These are phyloP conservation scores for Kodamaea anthophila DNA, from an alignment of 1,139 yeast species.

Conservation along the genomic window DNA sequence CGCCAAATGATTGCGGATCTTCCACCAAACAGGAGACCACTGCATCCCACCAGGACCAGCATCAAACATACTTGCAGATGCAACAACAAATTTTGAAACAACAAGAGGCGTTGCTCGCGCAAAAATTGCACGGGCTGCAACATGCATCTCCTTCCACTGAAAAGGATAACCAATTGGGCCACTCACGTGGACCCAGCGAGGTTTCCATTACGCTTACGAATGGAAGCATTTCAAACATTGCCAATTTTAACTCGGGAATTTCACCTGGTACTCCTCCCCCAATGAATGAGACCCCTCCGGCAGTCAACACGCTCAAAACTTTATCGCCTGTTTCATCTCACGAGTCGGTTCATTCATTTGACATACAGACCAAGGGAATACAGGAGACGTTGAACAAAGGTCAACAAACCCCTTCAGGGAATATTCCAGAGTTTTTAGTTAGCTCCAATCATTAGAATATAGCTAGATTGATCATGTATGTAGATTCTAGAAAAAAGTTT, in stretches of 20 bases:
- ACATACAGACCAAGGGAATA: too few relatives aligned
- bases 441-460: constrained; percentile 10
- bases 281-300: constrained; percentile 1
- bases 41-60: constrained; percentile 16
- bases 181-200: constrained; percentile 3
- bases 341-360: constrained; percentile 13
- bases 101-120: constrained; percentile 30
- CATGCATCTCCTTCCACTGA: constrained; percentile 1
- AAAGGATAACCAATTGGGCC: constrained; percentile 1
- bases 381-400: too few relatives aligned
- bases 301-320: constrained; percentile 1
- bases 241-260: too few relatives aligned
- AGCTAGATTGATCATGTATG: too few relatives aligned
- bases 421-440: constrained; percentile 14
- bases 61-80: constrained; percentile 32
- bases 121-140: constrained; percentile 16
- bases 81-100: constrained; percentile 36
- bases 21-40: constrained; percentile 2
- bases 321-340: constrained; percentile 11
- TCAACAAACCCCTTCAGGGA: constrained; percentile 2
- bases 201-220: constrained; percentile 1
- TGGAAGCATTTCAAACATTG: too few relatives aligned
- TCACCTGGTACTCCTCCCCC: constrained; percentile 1
- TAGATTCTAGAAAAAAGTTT: too few relatives aligned
- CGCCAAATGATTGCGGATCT: constrained; percentile 12